Evolutionary conservation across 2,329 filamentous ascomycete genomes (phyloP), one percentile per base, ranked within the genome.

Genomic region (Penicillium aurantiogriseum): DNA sequence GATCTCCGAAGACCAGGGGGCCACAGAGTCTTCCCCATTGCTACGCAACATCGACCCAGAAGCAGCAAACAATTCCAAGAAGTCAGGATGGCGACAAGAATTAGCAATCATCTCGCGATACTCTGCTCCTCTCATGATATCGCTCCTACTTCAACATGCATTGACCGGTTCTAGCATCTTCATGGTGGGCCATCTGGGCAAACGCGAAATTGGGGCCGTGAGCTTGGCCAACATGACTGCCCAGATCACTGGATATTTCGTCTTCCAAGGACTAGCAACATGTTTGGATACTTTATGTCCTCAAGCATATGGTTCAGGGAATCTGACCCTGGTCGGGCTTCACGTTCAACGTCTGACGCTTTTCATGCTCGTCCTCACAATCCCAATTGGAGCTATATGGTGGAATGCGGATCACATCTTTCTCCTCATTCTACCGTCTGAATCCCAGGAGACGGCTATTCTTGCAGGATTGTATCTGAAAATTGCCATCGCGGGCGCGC

Each of bases 281-380:
- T 89, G 87, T 60, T 80, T 97, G 23, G 92, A 96, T 74, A 96
- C 92, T 0, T 84, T 97, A 4, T 96, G 92, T 72, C 85, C 91
- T 0, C 92, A 96, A 74, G 92, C 92, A 1, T 96, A 93, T 69
- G 92, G 92, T 3, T 92, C 89, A 0, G 92, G 92, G 0, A 88
- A 88, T 69, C 92, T 89, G 70, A 88, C 91, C 61, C 84, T 97
- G 6, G 92, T 97, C 59, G 91, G 90, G 1, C 73, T 92, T 46
- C 89, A 92, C 65, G 80, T 89, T 49, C 89, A 92, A 75, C 82
- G 89, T 56, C 91, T 92, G 88, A 79, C 88, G 1, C 88, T 81
- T 70, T 91, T 92, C 69, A 80, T 92, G 5, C 85, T 88, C 76
- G 73, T 81, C 9, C 81, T 91, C 62, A 88, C 85, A 1, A 79